phyloP scores from a whole-genome alignment of 352 stramenopile genomes.

The Phytopythium mirpurense region DNA sequence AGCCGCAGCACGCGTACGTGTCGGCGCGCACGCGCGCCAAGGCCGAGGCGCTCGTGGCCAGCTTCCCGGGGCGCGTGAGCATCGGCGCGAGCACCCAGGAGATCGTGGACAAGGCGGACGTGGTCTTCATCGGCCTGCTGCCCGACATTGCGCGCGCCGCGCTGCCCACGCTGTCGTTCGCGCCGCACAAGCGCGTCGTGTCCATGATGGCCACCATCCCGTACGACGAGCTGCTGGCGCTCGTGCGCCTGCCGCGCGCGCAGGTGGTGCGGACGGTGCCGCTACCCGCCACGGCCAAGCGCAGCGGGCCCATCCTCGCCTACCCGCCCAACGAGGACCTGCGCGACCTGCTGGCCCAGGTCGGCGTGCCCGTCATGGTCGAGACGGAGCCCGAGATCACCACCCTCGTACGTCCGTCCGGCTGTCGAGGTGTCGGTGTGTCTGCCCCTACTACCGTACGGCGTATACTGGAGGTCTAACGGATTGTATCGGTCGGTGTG shows the following conservation, averaged over 20 bases:
- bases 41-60: conserved; percentile 62
- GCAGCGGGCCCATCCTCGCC: conserved; percentile 71
- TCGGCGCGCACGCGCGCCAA: conserved; percentile 72
- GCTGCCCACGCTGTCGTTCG: conserved; percentile 67
- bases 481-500: neutral
- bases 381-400: conserved; percentile 74
- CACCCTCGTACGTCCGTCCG: conserved; percentile 38
- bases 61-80: conserved; percentile 60
- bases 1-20: conserved; percentile 66
- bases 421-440: neutral
- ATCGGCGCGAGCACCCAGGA: conserved; percentile 72
- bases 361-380: conserved; percentile 84
- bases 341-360: conserved; percentile 65
- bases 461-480: neutral
- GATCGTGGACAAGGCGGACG: conserved; percentile 77
- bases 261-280: conserved; percentile 79
- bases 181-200: conserved; percentile 54
- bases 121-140: conserved; percentile 80
- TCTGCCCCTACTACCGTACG: no score
- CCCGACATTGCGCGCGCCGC: conserved; percentile 63
- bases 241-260: conserved; percentile 60
- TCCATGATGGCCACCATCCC: conserved; percentile 89
- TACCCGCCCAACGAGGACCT: conserved; percentile 67
- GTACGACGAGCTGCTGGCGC: conserved; percentile 72
- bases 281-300: conserved; percentile 67